Base-by-base conservation (phyloP, 495 filamentous ascomycete species). In the Annulohypoxylon moriforme region DNA sequence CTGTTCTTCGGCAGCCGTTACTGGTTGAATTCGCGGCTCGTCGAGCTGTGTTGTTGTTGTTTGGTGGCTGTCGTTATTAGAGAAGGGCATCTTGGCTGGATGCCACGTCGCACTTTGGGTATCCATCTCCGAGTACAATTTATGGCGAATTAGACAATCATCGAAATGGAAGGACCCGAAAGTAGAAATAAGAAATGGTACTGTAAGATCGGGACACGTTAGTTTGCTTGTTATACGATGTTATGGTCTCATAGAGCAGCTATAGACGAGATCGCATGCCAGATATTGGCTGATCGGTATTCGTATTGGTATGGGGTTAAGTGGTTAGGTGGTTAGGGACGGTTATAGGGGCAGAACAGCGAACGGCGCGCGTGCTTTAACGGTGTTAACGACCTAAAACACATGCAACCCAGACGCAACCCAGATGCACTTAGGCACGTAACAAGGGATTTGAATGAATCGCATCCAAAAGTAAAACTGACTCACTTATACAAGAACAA, bases 21-120 rank as follows among this genome's bases (percentile, higher is more conserved):
- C 34, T 42, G 49, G 46, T 55, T 73, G 57, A 18, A 59, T 34
- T 5, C 20, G 40, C 14, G 59, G 20, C 16, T 60, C 53, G 38
- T 64, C 50, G 52, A 25, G 44, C 33, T 53, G 53, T 73, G 55
- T 29, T 69, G 60, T 61, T 73, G 55, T 34, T 69, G 60, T 61
- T 65, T 73, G 57, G 64, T 69, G 49, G 66, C 63, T 63, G 66
- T 80, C 71, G 50, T 71, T 75, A 68, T 66, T 67, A 60, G 79
- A 79, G 65, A 87, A 81, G 62, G 86, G 86, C 85, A 84, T 85
- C 74, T 83, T 78, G 24, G 86, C 86, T 64, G 86, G 86, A 77
- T 88, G 79, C 86, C 86, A 88, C 62, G 84, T 82, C 66, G 83
- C 77, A 67, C 68, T 81, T 58, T 80, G 77, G 60, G 76, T 73